Evolutionary conservation across 805 yeast genomes (phyloP).

Genomic region (Wickerhamiella azymoides): DNA sequence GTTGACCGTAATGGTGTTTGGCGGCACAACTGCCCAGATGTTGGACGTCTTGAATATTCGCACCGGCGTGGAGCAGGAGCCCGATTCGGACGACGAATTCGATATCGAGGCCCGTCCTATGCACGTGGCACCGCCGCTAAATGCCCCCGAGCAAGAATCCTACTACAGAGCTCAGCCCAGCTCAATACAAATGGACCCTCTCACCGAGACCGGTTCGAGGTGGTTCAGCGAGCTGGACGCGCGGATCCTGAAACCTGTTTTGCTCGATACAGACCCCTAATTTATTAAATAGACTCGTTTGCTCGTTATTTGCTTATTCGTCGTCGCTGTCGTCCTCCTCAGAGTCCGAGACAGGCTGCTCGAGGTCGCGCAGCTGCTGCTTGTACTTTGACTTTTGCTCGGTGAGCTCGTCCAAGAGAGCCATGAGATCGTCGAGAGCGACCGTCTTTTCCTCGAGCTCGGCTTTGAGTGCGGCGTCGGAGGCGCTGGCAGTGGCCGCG

Average conservation of each 20-base stretch:
- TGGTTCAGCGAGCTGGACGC: constrained; percentile 95
- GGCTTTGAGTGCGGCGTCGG: constrained; percentile 4
- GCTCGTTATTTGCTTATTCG: constrained; percentile 38
- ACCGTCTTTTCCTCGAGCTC: constrained; percentile 23
- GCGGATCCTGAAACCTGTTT: constrained; percentile 80
- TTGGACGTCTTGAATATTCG: constrained; percentile 84
- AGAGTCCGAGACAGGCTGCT: constrained; percentile 58
- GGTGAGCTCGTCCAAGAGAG: constrained; percentile 64
- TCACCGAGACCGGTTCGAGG: constrained; percentile 18
- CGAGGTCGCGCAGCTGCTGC: constrained; percentile 34
- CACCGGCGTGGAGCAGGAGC: constrained; percentile 78
- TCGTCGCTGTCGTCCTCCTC: constrained; percentile 40
- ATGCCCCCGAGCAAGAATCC: background rate
- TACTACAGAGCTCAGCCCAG: constrained; percentile 6
- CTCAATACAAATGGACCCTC: constrained; percentile 5
- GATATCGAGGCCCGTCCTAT: constrained; percentile 52
- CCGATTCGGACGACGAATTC: constrained; percentile 84
- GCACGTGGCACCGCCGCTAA: constrained; percentile 1
- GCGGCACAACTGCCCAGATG: constrained; percentile 98
- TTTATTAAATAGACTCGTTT: background rate
- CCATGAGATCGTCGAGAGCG: constrained; percentile 61
- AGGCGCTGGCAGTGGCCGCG: background rate
- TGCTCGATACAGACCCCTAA: constrained; percentile 40
- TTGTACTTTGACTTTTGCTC: constrained; percentile 50
- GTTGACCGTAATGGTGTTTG: constrained; percentile 86